Evolutionary conservation across 768 basidiomycete genomes (phyloP).

Genomic region (Lentinula detonsa): DNA sequence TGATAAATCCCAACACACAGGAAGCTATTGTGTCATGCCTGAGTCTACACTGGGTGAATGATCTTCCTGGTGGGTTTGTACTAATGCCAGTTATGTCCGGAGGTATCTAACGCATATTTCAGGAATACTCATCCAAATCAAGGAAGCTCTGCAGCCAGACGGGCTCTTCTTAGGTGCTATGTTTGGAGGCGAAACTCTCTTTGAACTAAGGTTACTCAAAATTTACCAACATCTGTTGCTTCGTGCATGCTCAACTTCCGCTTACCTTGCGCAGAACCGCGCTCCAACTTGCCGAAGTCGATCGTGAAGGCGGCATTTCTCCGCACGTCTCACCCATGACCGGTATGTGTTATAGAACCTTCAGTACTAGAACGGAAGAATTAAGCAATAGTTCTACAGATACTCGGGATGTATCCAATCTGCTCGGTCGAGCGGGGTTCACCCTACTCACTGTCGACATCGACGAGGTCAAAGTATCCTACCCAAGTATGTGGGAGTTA

Average conservation of each 20-base stretch:
- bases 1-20: constrained; percentile 66
- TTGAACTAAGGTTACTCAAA: constrained; percentile 70
- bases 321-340: constrained; percentile 98
- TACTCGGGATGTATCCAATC: constrained; percentile 87
- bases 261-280: constrained; percentile 56
- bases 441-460: constrained; percentile 91
- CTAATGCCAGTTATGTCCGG: not conserved
- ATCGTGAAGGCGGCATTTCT: constrained; percentile 95
- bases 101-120: not conserved
- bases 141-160: constrained; percentile 78
- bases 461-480: constrained; percentile 86
- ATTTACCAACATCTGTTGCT: constrained; percentile 3
- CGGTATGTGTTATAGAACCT: constrained; percentile 40
- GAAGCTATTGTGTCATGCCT: constrained; percentile 92
- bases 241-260: constrained; percentile 1
- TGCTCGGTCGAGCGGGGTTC: constrained; percentile 90
- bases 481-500: constrained; percentile 95
- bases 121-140: constrained; percentile 86
- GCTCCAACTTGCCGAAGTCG: constrained; percentile 88
- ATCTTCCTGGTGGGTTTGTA: constrained; percentile 70
- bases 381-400: constrained; percentile 40
- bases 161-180: constrained; percentile 93
- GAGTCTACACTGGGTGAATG: constrained; percentile 95
- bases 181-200: constrained; percentile 93
- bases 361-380: not conserved